A percentile compares a stretch with the other conserved stretches of the same genome.
These are phyloP conservation scores for Tardiomyces depauwii DNA, from an alignment of 1,139 yeast genomes.

Conservation along the genomic window DNA sequence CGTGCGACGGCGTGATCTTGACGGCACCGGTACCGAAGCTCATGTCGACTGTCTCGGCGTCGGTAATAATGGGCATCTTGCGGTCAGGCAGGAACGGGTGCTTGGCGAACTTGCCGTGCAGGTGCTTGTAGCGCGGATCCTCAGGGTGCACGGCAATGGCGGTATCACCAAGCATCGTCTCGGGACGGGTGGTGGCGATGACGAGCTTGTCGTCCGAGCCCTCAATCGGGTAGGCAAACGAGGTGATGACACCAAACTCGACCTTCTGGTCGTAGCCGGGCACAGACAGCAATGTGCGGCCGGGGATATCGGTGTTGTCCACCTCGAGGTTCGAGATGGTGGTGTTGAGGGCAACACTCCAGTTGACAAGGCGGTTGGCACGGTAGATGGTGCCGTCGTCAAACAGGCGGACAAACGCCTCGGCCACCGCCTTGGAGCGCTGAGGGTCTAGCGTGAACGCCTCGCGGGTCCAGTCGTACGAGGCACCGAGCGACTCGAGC, in stretches of 20 bases:
- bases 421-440: conserved; percentile 70
- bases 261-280: conserved; percentile 87
- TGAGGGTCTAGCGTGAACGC: conserved; percentile 84
- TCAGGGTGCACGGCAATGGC: conserved; percentile 97
- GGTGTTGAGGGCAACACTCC: conserved; percentile 93
- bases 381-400: conserved; percentile 95
- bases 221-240: conserved; percentile 84
- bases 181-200: conserved; percentile 98
- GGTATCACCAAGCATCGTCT: conserved; percentile 95
- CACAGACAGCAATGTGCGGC: conserved; percentile 67
- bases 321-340: conserved; percentile 95
- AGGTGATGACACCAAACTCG: conserved; percentile 93
- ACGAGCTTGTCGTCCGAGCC: conserved; percentile 79
- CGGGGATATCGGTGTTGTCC: conserved; percentile 79
- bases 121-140: conserved; percentile 82
- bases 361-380: conserved; percentile 85
- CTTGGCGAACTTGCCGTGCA: conserved; percentile 83
- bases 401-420: conserved; percentile 83
- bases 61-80: conserved; percentile 78
- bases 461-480: conserved; percentile 93
- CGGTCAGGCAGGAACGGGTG: conserved; percentile 81
- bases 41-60: conserved; percentile 94
- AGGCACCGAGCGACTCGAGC: conserved; percentile 82
- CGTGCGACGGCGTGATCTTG: conserved; percentile 97
- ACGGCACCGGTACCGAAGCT: conserved; percentile 99